Evolutionary conservation across 352 stramenopile genomes (phyloP).

Genomic region (Heterotrichella gracilis): DNA sequence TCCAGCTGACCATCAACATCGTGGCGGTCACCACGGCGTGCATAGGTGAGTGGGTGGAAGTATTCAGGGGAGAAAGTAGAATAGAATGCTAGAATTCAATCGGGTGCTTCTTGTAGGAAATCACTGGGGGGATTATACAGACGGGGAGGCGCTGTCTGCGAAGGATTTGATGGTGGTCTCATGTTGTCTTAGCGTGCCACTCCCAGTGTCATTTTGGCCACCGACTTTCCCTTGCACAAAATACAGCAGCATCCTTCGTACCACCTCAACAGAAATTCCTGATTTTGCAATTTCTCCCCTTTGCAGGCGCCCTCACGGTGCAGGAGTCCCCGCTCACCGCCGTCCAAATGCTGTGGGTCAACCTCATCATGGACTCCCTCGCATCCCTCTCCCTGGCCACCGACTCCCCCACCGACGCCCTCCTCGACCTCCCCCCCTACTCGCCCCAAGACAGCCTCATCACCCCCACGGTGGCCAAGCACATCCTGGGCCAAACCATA

Average conservation of each 20-base stretch:
- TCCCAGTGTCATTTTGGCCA: too few relatives aligned
- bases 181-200: too few relatives aligned
- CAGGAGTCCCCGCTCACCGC: constrained; percentile 47
- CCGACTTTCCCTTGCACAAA: too few relatives aligned
- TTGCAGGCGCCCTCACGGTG: constrained; percentile 27
- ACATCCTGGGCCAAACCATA: constrained; percentile 56
- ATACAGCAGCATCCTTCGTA: too few relatives aligned
- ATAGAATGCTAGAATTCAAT: too few relatives aligned
- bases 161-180: too few relatives aligned
- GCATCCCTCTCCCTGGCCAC: constrained; percentile 64
- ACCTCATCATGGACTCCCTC: constrained; percentile 94
- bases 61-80: too few relatives aligned
- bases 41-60: constrained; percentile 30
- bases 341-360: constrained; percentile 84
- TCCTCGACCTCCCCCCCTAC: constrained; percentile 58
- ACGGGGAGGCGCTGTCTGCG: too few relatives aligned
- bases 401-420: constrained; percentile 41
- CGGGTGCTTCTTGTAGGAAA: too few relatives aligned
- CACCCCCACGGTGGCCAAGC: constrained; percentile 55
- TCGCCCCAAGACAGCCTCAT: constrained; percentile 46
- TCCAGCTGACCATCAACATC: constrained; percentile 72
- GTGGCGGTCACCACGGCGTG: constrained; percentile 53
- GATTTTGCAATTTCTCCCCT: too few relatives aligned
- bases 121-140: too few relatives aligned
- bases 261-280: too few relatives aligned